Conservation (phyloP, 139 green algal species). For the Tetraselmis striata region DNA sequence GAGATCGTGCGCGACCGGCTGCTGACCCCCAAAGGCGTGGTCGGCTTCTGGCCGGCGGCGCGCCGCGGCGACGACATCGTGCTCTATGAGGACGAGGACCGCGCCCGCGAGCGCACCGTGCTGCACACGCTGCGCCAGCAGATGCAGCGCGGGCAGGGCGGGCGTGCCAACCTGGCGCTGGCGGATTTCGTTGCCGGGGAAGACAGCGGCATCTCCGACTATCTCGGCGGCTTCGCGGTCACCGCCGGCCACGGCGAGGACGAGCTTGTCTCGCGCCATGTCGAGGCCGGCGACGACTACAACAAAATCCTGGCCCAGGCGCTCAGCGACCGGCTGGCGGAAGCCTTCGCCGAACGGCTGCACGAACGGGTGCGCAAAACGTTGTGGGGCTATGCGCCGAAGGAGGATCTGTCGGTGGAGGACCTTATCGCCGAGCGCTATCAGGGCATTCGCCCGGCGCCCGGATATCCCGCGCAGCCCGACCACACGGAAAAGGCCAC, state of each 20-base stretch:
- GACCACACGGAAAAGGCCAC: conserved; percentile 54
- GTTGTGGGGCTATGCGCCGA: conserved; percentile 42
- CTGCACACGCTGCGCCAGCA: too few relatives aligned
- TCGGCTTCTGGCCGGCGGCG: conserved; percentile 45
- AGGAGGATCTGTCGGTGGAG: conserved; percentile 35
- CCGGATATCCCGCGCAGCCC: conserved; percentile 48
- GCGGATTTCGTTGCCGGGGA: too few relatives aligned
- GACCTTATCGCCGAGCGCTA: too few relatives aligned
- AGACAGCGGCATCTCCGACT: too few relatives aligned
- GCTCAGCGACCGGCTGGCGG: conserved; percentile 45
- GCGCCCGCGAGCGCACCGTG: neutral
- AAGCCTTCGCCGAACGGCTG: conserved; percentile 48
- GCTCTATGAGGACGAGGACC: conserved; percentile 34
- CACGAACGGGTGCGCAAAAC: conserved; percentile 43
- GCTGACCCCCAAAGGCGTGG: conserved; percentile 25
- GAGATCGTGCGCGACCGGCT: conserved; percentile 39
- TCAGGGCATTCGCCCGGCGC: conserved; percentile 44
- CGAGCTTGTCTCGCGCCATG: too few relatives aligned
- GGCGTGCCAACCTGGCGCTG: too few relatives aligned
- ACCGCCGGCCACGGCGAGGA: too few relatives aligned
- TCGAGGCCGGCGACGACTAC: conserved; percentile 21
- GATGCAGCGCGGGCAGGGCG: too few relatives aligned
- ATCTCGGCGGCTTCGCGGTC: too few relatives aligned
- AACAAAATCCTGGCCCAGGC: conserved; percentile 58
- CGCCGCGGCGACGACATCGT: conserved; percentile 47